Evolutionary conservation across 2,329 filamentous ascomycete species (phyloP), one percentile per base, ranked within the genome.

Genomic region (Microdochium trichocladiopsis): DNA sequence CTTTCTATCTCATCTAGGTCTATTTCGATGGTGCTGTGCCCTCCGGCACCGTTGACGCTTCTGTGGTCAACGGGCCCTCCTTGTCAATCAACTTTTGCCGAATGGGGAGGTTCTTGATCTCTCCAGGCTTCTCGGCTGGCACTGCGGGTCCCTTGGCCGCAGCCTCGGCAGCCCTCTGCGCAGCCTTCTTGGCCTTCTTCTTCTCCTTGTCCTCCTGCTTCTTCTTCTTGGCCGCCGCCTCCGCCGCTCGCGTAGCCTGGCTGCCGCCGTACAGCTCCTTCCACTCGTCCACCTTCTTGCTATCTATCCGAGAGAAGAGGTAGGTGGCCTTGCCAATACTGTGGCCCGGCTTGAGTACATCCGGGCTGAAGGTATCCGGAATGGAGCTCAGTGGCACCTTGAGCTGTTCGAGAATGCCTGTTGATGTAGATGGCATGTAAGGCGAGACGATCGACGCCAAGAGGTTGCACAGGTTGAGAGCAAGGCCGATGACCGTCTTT

Each of bases 201-300:
- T 60, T 61, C 37, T 64, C 61, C 55, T 65, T 64, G 25, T 64
- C 61, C 37, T 57, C 58, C 53, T 58, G 59, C 62, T 65, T 65
- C 60, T 64, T 64, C 50, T 52, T 51, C 58, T 65, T 66, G 12
- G 63, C 63, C 41, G 56, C 65, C 25, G 56, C 60, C 55, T 67
- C 65, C 9, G 61, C 65, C 8, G 56, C 57, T 2, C 60, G 60
- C 1, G 56, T 57, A 24, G 61, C 64, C 33, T 62, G 60, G 1
- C 60, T 65, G 28, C 60, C 63, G 57, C 84, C 77, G 56, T 82
- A 91, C 64, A 77, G 74, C 54, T 81, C 78, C 54, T 82, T 79
- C 87, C 87, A 91, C 63, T 88, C 83, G 52, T 82, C 77, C 50
- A 83, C 83, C 69, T 88, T 88, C 70, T 87, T 83, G 16, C 83